Evolutionary conservation across 768 basidiomycete species (phyloP).

Genomic region (Psilocybe subaeruginosa): DNA sequence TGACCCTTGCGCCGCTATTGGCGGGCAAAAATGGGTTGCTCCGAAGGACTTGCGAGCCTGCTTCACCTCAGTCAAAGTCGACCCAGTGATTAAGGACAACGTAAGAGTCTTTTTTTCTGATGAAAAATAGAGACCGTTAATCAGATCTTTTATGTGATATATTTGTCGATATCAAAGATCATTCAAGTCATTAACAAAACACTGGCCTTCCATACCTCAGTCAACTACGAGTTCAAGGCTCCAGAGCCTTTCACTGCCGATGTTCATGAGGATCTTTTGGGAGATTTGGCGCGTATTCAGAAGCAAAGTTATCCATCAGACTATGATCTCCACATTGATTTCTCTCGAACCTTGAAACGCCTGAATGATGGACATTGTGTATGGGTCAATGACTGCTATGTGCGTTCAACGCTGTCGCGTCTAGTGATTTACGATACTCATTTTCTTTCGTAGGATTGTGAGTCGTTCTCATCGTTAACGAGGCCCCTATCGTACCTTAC

Average conservation of each 20-base stretch:
- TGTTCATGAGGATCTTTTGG: slow-evolving; percentile 59
- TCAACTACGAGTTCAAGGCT: slow-evolving; percentile 59
- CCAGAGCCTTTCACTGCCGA: slow-evolving; percentile 54
- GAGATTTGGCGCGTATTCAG: slow-evolving; percentile 53
- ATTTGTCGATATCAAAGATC: slow-evolving; percentile 40
- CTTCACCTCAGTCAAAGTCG: slow-evolving; percentile 51
- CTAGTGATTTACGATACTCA: background rate
- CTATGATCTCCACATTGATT: slow-evolving; percentile 58
- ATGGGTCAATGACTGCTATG: slow-evolving; percentile 57
- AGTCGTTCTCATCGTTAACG: slow-evolving; percentile 9
- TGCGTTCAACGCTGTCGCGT: slow-evolving; percentile 12
- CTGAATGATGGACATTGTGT: slow-evolving; percentile 63
- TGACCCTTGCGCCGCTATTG: slow-evolving; percentile 59
- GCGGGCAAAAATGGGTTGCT: slow-evolving; percentile 58
- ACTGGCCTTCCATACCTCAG: slow-evolving; percentile 64
- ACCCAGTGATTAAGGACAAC: slow-evolving; percentile 51
- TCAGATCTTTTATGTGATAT: background rate
- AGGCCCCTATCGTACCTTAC: background rate
- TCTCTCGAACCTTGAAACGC: slow-evolving; percentile 57
- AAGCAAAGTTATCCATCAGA: slow-evolving; percentile 48
- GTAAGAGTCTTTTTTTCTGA: slow-evolving; percentile 32
- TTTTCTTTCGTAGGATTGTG: slow-evolving; percentile 39
- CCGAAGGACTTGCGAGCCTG: slow-evolving; percentile 56
- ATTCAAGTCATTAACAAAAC: slow-evolving; percentile 63
- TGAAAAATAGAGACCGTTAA: background rate